These are phyloP conservation scores for Phaffomyces thermotolerans DNA, from an alignment of 805 yeast species.

Conservation along the genomic window DNA sequence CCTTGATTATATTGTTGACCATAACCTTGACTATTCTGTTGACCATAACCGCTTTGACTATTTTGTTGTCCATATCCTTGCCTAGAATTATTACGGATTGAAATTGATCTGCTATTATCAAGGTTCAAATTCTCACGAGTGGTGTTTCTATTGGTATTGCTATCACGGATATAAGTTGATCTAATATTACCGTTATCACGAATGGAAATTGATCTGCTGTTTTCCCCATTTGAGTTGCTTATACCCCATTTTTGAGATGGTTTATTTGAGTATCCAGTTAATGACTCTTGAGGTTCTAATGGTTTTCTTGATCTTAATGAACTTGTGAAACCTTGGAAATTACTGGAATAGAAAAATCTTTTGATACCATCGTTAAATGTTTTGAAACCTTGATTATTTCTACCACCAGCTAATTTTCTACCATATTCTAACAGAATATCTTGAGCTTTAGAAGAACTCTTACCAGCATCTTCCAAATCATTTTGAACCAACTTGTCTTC, in stretches of 20 bases:
- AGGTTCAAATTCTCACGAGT: too few relatives aligned
- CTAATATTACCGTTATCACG: background rate
- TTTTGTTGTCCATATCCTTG: background rate
- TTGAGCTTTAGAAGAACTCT: background rate
- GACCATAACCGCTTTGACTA: background rate
- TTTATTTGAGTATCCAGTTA: slow-evolving; percentile 3
- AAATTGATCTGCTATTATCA: too few relatives aligned
- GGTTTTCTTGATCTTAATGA: slow-evolving; percentile 3
- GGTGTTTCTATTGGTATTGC: background rate
- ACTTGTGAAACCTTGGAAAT: background rate
- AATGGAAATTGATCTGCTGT: background rate
- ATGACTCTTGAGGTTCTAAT: slow-evolving; percentile 6
- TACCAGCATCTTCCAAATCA: background rate
- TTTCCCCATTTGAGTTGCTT: background rate
- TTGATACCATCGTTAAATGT: slow-evolving; percentile 1
- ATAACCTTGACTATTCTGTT: background rate
- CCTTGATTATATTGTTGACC: slow-evolving; percentile 4
- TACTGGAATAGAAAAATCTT: background rate
- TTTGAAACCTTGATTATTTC: background rate
- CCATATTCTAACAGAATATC: slow-evolving; percentile 1
- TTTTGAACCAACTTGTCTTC: background rate
- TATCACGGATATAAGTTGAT: background rate
- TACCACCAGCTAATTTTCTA: background rate
- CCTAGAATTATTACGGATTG: too few relatives aligned
- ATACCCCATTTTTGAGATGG: slow-evolving; percentile 5